Percentiles rank a stretch among this genome's conserved stretches.
Conservation (phyloP, 2,329 filamentous ascomycete species). For the Botryotinia convoluta region DNA sequence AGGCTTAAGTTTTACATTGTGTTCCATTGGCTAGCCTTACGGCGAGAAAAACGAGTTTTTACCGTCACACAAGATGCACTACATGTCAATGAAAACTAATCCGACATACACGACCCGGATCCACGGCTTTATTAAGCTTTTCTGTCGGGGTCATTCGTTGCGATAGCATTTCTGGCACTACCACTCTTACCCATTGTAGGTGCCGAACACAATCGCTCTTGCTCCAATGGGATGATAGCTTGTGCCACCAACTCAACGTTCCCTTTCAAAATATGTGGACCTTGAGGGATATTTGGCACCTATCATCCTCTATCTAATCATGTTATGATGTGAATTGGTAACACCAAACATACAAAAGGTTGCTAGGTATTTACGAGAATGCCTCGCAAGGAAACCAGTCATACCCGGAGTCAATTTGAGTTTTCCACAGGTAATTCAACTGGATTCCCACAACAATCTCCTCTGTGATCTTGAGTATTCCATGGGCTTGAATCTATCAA, state of each 20-base stretch:
- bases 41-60: neutral
- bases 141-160: neutral
- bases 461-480: neutral
- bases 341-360: neutral
- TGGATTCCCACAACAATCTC: neutral
- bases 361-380: neutral
- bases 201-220: neutral
- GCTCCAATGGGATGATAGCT: neutral
- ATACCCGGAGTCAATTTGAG: neutral
- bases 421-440: neutral
- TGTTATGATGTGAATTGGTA: neutral
- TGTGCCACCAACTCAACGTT: neutral
- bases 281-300: neutral
- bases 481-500: neutral
- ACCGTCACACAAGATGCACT: neutral
- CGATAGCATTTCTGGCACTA: neutral
- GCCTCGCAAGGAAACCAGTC: neutral
- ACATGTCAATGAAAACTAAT: neutral
- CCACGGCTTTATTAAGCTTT: slow-evolving; percentile 1
- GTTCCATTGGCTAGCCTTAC: neutral
- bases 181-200: neutral
- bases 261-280: neutral
- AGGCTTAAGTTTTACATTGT: neutral
- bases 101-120: neutral
- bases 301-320: neutral